Evolutionary conservation across 2,329 filamentous ascomycete species (phyloP), one percentile per base, ranked within the genome.

Genomic region (Diaporthe australafricana): DNA sequence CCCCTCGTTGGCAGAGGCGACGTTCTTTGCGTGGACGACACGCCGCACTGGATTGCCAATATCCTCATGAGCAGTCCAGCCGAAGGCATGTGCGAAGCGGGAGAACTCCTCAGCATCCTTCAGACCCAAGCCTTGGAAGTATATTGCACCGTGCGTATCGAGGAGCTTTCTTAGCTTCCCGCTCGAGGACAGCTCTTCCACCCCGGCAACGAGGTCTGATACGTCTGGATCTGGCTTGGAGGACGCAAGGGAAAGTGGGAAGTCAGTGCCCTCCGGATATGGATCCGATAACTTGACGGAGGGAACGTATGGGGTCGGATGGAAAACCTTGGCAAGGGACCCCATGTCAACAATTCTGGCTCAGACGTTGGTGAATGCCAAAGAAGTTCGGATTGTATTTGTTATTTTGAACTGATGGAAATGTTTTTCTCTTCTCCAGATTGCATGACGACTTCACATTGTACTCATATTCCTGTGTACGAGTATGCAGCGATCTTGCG

Each of bases 1-100:
- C 6, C 76, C 76, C 72, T 79, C 78, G 68, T 78, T 79, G 27
- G 77, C 78, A 4, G 76, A 77, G 4, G 77, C 76, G 11, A 78
- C 77, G 20, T 78, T 79, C 50, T 74, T 74, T 2, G 76, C 76
- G 22, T 76, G 73, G 7, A 78, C 60, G 2, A 75, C 77, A 35
- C 77, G 72, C 14, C 75, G 57, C 5, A 78, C 77, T 2, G 75
- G 77, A 65, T 78, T 78, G 17, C 77, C 76, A 47, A 78, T 76
- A 20, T 78, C 76, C 45, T 78, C 74, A 56, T 78, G 75, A 2
- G 77, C 70, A 30, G 62, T 40, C 72, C 70, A 79, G 22, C 77
- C 77, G 56, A 79, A 79, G 5, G 75, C 78, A 32, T 78, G 76
- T 11, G 77, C 75, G 22, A 78, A 77, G 22, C 63, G 65, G 35